Conservation (phyloP, 208 protist species). For the Ichthyophonus hoferi region DNA sequence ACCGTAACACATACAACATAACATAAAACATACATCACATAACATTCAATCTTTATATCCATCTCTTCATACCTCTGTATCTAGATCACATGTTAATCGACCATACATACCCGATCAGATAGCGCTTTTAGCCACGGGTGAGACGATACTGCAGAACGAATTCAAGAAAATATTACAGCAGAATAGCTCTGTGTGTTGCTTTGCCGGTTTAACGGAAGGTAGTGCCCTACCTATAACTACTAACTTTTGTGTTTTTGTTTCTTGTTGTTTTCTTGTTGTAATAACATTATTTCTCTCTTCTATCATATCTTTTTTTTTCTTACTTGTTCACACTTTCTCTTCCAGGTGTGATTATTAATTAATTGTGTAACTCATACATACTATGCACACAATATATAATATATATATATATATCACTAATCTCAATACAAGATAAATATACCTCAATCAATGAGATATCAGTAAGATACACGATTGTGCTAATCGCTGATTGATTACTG, state of each 20-base stretch:
- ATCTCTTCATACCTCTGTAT: neutral
- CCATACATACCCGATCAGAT: neutral
- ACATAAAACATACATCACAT: too few species aligned
- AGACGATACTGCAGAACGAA: neutral
- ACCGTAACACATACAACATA: neutral
- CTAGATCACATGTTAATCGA: neutral
- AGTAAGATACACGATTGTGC: too few species aligned
- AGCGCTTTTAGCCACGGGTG: neutral
- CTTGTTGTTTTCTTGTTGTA: neutral
- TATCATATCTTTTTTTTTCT: too few species aligned
- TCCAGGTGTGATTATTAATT: too few species aligned
- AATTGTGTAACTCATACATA: too few species aligned
- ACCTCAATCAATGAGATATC: too few species aligned
- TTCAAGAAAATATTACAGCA: neutral
- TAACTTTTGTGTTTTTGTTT: neutral
- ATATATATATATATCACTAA: too few species aligned
- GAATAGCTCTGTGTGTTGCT: neutral
- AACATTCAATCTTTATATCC: neutral
- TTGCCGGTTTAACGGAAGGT: neutral
- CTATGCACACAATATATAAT: too few species aligned
- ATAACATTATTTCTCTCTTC: slow-evolving; percentile 5
- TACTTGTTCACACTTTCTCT: too few species aligned
- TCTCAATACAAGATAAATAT: too few species aligned
- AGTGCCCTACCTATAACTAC: neutral
- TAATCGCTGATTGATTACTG: too few species aligned